phyloP scores from a whole-genome alignment of 352 stramenopile genomes.

The Pythium guiyangense region DNA sequence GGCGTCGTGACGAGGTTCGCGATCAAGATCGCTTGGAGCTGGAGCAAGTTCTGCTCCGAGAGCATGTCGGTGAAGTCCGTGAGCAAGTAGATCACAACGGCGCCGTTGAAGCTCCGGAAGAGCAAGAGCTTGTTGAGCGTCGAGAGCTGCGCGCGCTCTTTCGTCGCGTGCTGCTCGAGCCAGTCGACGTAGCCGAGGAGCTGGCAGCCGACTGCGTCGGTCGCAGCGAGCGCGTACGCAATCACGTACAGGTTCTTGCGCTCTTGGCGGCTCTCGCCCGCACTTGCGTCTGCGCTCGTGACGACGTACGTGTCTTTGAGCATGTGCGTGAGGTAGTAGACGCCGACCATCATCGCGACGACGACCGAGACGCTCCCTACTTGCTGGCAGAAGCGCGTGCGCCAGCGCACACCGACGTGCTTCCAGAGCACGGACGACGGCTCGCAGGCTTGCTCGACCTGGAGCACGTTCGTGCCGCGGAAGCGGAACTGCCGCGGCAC shows the following conservation, averaged over 20 bases:
- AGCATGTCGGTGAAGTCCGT: conserved; percentile 70
- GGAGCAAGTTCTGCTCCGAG: conserved; percentile 58
- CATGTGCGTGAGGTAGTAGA: conserved; percentile 43
- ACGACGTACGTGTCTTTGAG: conserved; percentile 36
- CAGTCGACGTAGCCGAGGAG: conserved; percentile 52
- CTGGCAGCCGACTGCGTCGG: conserved; percentile 61
- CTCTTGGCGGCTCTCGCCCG: conserved; percentile 3
- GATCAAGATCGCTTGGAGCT: conserved; percentile 74
- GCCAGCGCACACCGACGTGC: conserved; percentile 42
- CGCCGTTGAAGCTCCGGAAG: conserved; percentile 68
- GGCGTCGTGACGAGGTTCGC: conserved; percentile 75
- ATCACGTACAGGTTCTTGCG: conserved; percentile 48
- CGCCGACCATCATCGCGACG: conserved; percentile 35
- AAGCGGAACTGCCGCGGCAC: conserved; percentile 45
- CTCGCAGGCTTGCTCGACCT: conserved; percentile 57
- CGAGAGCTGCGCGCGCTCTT: conserved; percentile 64
- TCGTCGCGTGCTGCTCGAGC: conserved; percentile 57
- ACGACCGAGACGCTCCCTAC: conserved; percentile 43
- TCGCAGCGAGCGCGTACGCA: conserved; percentile 42
- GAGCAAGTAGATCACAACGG: conserved; percentile 71
- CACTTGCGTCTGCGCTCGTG: not conserved
- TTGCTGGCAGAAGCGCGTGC: conserved; percentile 34
- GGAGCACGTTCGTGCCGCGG: conserved; percentile 62
- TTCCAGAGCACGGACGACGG: conserved; percentile 71
- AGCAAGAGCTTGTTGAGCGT: conserved; percentile 79